Evolutionary conservation across 306 rosid genomes (phyloP).

Genomic region (Quercus cerris): DNA sequence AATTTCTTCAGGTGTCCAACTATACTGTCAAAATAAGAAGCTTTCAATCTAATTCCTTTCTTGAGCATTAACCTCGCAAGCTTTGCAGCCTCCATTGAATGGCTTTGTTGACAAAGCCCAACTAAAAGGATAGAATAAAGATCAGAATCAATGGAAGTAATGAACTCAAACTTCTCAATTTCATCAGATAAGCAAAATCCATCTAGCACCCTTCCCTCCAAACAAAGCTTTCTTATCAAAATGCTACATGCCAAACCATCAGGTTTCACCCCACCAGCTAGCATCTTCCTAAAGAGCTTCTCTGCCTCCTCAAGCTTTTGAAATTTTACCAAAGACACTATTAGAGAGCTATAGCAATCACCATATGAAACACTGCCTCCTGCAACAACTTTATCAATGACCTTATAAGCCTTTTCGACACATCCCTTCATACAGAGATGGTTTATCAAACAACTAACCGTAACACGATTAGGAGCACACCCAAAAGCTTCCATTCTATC

Average conservation of each 20-base stretch:
- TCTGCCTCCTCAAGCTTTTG: constrained; percentile 57
- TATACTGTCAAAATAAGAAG: constrained; percentile 35
- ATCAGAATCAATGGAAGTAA: constrained; percentile 57
- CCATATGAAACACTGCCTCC: constrained; percentile 52
- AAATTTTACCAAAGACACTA: constrained; percentile 49
- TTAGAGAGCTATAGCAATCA: constrained; percentile 68
- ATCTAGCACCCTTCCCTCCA: constrained; percentile 48
- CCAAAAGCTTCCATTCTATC: constrained; percentile 71
- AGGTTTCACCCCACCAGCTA: constrained; percentile 47
- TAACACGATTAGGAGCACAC: constrained; percentile 58
- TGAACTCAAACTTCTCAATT: constrained; percentile 49
- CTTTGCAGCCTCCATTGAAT: constrained; percentile 51
- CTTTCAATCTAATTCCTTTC: constrained; percentile 46
- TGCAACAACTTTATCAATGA: constrained; percentile 49
- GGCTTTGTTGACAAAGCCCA: constrained; percentile 56
- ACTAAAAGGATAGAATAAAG: constrained; percentile 53
- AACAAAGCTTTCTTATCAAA: constrained; percentile 57
- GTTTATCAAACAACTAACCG: constrained; percentile 49
- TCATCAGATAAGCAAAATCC: constrained; percentile 61
- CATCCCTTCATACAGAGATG: constrained; percentile 45
- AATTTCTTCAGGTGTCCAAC: constrained; percentile 37
- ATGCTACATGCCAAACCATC: constrained; percentile 60
- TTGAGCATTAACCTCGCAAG: constrained; percentile 61
- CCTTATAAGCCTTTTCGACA: constrained; percentile 53
- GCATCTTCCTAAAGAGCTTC: constrained; percentile 63